Evolutionary conservation across 2,329 filamentous ascomycete species (phyloP), one percentile per base, ranked within the genome.

Genomic region (Ophiostoma pallidulum): DNA sequence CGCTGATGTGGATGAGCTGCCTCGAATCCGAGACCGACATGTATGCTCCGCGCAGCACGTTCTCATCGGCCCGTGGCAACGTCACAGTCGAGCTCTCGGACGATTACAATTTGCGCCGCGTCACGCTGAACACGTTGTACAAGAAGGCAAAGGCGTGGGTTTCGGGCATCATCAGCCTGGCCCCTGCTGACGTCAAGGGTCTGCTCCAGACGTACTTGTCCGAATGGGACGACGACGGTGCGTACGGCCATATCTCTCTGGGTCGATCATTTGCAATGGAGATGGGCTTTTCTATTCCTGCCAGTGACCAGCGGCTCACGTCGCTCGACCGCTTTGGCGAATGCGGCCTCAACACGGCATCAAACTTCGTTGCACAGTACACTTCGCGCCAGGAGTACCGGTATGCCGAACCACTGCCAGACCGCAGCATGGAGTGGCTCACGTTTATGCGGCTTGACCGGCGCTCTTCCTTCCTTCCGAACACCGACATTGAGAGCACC

Each of bases 341-440:
- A 41, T 78, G 79, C 46, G 79, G 79, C 53, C 83, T 96, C 62
- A 95, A 97, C 62, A 89, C 90, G 10, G 89, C 87, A 0, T 97
- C 92, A 3, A 91, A 97, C 62, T 95, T 98, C 58, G 80, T 98
- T 60, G 89, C 92, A 2, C 91, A 98, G 60, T 98, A 98, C 62
- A 97, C 91, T 4, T 94, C 89, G 22, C 84, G 92, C 32, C 94
- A 98, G 62, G 90, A 95, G 60, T 98, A 98, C 64, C 82, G 90
- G 48, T 91, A 91, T 60, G 80, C 88, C 10, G 88, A 95, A 61
- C 77, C 80, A 3, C 68, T 85, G 32, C 79, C 82, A 1, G 81
- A 84, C 50, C 78, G 82, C 51, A 80, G 82, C 50, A 72, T 75
- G 50, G 80, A 84, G 59, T 77, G 84, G 68, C 66, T 84, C 43